Percentiles rank a stretch among this genome's conserved stretches.
Evolutionary conservation across 345 rosid genomes (phyloP).

Genomic region (Arabidopsis arenosa): DNA sequence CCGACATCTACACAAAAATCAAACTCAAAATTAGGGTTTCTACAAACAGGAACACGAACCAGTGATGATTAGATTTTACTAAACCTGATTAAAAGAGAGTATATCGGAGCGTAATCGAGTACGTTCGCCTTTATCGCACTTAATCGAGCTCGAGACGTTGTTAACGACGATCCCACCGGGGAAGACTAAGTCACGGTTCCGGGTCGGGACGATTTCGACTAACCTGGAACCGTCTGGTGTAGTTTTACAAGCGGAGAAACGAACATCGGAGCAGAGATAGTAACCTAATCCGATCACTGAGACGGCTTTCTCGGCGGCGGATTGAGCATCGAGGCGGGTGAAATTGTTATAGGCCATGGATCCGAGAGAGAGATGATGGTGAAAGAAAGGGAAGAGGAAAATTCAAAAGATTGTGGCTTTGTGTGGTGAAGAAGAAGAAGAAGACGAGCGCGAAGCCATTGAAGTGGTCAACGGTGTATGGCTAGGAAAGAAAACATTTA

Average conservation of each 20-base stretch:
- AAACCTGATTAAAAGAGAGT: constrained; percentile 86
- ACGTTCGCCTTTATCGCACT: constrained; percentile 95
- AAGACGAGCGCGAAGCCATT: constrained; percentile 23
- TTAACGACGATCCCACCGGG: constrained; percentile 81
- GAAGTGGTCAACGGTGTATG: constrained; percentile 43
- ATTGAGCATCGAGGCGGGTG: constrained; percentile 60
- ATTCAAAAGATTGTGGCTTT: constrained; percentile 26
- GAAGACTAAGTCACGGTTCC: constrained; percentile 61
- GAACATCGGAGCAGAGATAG: constrained; percentile 64
- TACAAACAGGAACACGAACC: background rate
- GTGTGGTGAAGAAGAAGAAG: constrained; percentile 27
- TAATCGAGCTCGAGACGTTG: constrained; percentile 65
- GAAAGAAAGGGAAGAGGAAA: constrained; percentile 9
- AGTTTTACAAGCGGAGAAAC: constrained; percentile 65
- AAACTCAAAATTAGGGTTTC: background rate
- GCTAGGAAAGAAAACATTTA: constrained; percentile 5
- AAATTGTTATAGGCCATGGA: constrained; percentile 48
- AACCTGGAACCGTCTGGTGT: constrained; percentile 58
- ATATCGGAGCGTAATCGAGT: constrained; percentile 81
- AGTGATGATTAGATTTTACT: background rate
- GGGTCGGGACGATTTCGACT: constrained; percentile 56
- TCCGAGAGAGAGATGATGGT: background rate
- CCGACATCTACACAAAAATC: constrained; percentile 74
- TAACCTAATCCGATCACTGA: constrained; percentile 87
- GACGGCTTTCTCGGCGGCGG: constrained; percentile 87